Evolutionary conservation across 2,329 filamentous ascomycete species (phyloP), one percentile per base, ranked within the genome.

Genomic region (Colletotrichum endophyticum): DNA sequence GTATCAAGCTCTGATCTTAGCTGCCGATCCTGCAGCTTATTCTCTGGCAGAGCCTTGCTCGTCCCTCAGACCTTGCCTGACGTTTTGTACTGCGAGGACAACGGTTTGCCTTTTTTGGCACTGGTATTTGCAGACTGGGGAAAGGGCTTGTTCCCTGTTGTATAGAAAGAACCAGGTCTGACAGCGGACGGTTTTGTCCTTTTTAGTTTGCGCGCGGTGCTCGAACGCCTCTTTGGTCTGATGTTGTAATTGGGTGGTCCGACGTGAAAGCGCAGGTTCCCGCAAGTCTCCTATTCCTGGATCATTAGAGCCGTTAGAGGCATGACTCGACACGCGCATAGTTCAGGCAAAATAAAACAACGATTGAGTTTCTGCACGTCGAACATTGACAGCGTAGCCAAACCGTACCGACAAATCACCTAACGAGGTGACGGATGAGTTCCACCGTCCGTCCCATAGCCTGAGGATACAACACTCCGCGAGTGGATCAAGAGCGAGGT

Each of bases 1-100:
- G 30, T 69, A 59, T 69, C 39, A 73, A 76, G 73, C 64, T 73
- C 63, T 73, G 70, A 25, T 53, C 32, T 73, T 69, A 49, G 73
- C 28, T 64, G 63, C 73, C 28, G 57, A 73, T 69, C 44, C 44
- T 59, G 73, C 70, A 36, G 70, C 59, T 27, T 53, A 49, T 30
- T 73, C 30, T 53, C 32, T 34, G 36, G 27, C 39, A 59, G 44
- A 36, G 64, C 64, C 57, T 70, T 49, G 57, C 15, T 63, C 28
- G 11, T 28, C n/a, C 22, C n/a, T 44, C 25, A 32, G 49, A 13
- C 63, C 70, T 36, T 27, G 6, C 44, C 44, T 53, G n/a, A 22
- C 44, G 44, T 53, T 53, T 53, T 15, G 64, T 44, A 30, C 7
- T 27, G 28, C 25, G 25, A 44, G 32, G 34, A 49, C 34, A 61